These are phyloP conservation scores for Eutypa lata DNA, from an alignment of 2,329 filamentous ascomycete genomes.

Conservation along the genomic window DNA sequence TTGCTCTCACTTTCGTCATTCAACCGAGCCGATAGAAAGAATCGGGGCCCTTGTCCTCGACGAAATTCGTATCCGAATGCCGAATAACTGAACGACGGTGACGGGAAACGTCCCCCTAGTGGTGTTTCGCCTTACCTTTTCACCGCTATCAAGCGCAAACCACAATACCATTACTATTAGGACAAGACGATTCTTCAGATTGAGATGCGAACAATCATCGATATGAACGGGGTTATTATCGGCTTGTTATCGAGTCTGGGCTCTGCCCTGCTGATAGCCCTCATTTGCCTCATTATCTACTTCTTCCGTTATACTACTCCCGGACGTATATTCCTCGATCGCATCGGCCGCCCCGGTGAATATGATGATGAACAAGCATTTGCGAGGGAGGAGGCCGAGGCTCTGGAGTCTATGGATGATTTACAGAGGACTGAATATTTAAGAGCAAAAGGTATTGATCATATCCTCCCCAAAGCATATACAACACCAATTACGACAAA, in stretches of 20 bases:
- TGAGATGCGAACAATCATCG: not conserved
- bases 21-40: constrained; percentile 2
- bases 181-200: constrained; percentile 12
- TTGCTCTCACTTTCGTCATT: constrained; percentile 2
- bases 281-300: constrained; percentile 80
- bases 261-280: constrained; percentile 78
- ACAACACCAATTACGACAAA: constrained; percentile 3
- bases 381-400: constrained; percentile 88
- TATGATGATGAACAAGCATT: constrained; percentile 98
- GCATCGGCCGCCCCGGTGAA: constrained; percentile 88
- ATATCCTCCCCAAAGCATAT: not conserved
- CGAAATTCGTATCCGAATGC: constrained; percentile 23
- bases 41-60: constrained; percentile 24
- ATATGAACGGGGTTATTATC: constrained; percentile 78
- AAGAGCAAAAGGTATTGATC: constrained; percentile 77
- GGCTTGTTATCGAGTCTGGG: constrained; percentile 92
- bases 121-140: not conserved
- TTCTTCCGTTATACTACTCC: constrained; percentile 89
- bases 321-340: constrained; percentile 88
- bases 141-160: constrained; percentile 7
- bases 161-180: not conserved
- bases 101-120: constrained; percentile 24
- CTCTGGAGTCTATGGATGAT: constrained; percentile 93
- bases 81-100: constrained; percentile 20
- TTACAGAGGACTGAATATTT: constrained; percentile 86